Base-by-base conservation (phyloP, 2,329 filamentous ascomycete species). In the Fusarium dlaminii region DNA sequence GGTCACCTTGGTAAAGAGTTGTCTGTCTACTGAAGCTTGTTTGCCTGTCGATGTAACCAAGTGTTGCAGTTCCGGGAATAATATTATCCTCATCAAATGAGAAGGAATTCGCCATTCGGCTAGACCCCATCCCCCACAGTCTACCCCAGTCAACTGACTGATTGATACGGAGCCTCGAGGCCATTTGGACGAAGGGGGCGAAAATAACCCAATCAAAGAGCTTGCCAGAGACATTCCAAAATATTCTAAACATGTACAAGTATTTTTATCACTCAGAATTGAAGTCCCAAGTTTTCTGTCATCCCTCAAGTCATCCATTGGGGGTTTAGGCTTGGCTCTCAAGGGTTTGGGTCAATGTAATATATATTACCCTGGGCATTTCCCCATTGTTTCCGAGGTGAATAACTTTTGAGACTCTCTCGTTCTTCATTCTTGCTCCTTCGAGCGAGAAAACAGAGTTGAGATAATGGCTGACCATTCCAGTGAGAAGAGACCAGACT, bases 81-180 rank as follows among this genome's bases (percentile, higher is more conserved):
- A 40, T 52, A 30, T 49, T n/a, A 54, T 60, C 45, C 45, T 48
- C 55, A 14, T 49, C 56, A 37, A 59, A 54, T 54, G 15, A 59
- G 10, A 20, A 56, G 36, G 32, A 54, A 68, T 64, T 69, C 65
- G 67, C 61, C 63, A 75, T 74, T 59, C 39, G 58, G 43, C 43
- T 63, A 51, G 64, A 39, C 64, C 43, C 20, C 54, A 56, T 57
- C 70, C 73, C 73, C 73, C 73, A 75, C 73, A 74, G 55, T 54
- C 39, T 56, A 70, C 59, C 67, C 67, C 59, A 56, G 66, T 49
- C 66, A 42, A 64, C 39, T 39, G 63, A 63, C 63, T 58, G 65
- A 70, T 70, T 67, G 65, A 68, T 68, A 52, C 32, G 34, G 27
- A 10, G 29, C 22, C 29, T 49, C 29, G 22, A 49, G 46, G 22